A percentile compares a stretch with the other conserved stretches of the same genome.
Evolutionary conservation across 345 rosid genomes (phyloP).

Genomic region (Salix udensis): DNA sequence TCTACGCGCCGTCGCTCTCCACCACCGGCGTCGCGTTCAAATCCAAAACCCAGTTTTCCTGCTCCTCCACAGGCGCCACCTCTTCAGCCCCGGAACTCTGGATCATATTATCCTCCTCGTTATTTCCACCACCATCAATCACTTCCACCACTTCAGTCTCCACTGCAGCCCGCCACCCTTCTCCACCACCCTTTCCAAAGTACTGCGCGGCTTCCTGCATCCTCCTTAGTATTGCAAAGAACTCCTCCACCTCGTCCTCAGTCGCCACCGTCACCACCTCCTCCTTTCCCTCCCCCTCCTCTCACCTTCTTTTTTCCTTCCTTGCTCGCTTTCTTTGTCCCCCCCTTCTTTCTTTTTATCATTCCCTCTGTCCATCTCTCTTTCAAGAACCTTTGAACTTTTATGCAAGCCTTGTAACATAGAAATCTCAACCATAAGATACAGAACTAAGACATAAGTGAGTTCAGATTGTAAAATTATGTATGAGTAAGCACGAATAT

Average conservation of each 20-base stretch:
- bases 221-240: slow-evolving; percentile 20
- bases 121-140: background rate
- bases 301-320: background rate
- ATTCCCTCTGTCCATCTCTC: slow-evolving; percentile 9
- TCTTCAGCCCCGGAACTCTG: background rate
- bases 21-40: slow-evolving; percentile 18
- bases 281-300: background rate
- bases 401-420: background rate
- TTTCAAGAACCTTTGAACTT: background rate
- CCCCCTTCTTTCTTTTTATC: slow-evolving; percentile 9
- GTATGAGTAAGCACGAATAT: too few species aligned
- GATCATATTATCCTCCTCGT: background rate
- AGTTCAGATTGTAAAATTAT: background rate
- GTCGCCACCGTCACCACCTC: slow-evolving; percentile 4
- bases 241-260: slow-evolving; percentile 28
- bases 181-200: slow-evolving; percentile 5
- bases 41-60: slow-evolving; percentile 3
- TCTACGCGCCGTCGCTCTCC: background rate
- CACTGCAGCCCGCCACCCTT: slow-evolving; percentile 23
- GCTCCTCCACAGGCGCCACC: background rate
- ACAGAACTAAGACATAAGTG: background rate
- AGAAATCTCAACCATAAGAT: background rate
- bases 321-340: slow-evolving; percentile 1
- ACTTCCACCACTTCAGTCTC: slow-evolving; percentile 13
- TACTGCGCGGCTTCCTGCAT: slow-evolving; percentile 22